phyloP scores from a whole-genome alignment of 1,284 basidiomycete genomes.

The Golubevia pallescens region DNA sequence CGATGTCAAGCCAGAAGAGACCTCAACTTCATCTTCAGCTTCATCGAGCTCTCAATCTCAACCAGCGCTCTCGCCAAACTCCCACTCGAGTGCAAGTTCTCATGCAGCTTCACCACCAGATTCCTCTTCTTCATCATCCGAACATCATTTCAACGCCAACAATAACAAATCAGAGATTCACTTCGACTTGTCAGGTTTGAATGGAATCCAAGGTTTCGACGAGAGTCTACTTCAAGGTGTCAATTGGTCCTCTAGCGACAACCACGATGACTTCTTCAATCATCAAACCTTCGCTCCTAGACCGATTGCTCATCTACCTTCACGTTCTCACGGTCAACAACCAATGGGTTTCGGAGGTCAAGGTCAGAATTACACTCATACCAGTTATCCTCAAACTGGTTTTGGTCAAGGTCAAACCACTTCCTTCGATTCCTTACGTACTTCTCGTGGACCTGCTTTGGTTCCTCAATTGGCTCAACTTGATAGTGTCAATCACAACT shows the following conservation, averaged over 20 bases:
- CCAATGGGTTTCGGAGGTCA: background rate
- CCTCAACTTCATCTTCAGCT: too few relatives aligned
- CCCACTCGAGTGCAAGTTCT: too few relatives aligned
- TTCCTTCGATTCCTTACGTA: conserved; percentile 36
- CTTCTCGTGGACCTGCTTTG: conserved; percentile 27
- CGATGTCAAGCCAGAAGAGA: too few relatives aligned
- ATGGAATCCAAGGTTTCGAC: conserved; percentile 52
- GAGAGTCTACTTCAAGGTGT: conserved; percentile 17
- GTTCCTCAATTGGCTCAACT: conserved; percentile 43
- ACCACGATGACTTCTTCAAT: background rate
- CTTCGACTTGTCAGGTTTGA: conserved; percentile 46
- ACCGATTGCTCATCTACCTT: conserved; percentile 36
- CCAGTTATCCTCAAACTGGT: too few relatives aligned
- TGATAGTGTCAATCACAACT: conserved; percentile 33
- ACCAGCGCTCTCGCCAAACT: too few relatives aligned
- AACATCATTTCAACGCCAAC: too few relatives aligned
- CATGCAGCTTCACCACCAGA: background rate
- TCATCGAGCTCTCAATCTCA: too few relatives aligned
- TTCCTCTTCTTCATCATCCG: too few relatives aligned
- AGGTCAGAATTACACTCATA: too few relatives aligned
- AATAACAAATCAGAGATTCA: too few relatives aligned
- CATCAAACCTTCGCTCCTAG: conserved; percentile 10
- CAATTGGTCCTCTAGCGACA: background rate
- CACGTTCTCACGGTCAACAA: background rate
- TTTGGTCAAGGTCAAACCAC: conserved; percentile 5